Conservation (phyloP, 257 asterid species). For the Catharanthus roseus region DNA sequence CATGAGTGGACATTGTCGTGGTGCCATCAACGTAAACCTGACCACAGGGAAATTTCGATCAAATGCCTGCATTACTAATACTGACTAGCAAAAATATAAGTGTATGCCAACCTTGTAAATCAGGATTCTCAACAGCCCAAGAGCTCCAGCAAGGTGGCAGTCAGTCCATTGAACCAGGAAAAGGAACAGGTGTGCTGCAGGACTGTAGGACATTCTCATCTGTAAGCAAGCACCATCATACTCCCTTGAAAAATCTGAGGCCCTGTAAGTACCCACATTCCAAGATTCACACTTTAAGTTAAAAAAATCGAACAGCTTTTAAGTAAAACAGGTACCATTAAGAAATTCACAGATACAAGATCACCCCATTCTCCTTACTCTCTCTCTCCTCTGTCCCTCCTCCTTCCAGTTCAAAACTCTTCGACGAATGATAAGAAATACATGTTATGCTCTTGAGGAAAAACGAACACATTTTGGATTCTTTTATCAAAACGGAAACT, state of each 20-base stretch:
- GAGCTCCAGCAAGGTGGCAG: slow-evolving; percentile 93
- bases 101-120: slow-evolving; percentile 62
- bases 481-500: neutral
- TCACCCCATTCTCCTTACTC: neutral
- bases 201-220: slow-evolving; percentile 94
- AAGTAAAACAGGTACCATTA: neutral
- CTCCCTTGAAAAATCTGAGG: slow-evolving; percentile 80
- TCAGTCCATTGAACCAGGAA: slow-evolving; percentile 96
- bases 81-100: slow-evolving; percentile 1
- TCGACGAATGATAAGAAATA: neutral
- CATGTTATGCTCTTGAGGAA: neutral
- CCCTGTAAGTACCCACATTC: slow-evolving; percentile 41
- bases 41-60: slow-evolving; percentile 4
- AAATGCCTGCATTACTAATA: neutral
- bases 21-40: slow-evolving; percentile 96
- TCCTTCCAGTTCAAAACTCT: neutral
- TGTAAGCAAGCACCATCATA: slow-evolving; percentile 92
- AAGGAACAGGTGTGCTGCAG: slow-evolving; percentile 86
- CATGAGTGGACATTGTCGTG: slow-evolving; percentile 90
- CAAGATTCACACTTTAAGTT: neutral
- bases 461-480: neutral
- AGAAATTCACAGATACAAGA: neutral
- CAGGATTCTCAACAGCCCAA: slow-evolving; percentile 78
- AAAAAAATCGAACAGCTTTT: neutral
- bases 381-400: neutral